phyloP scores from a whole-genome alignment of 768 basidiomycete genomes.

The Roridomyces roridus region DNA sequence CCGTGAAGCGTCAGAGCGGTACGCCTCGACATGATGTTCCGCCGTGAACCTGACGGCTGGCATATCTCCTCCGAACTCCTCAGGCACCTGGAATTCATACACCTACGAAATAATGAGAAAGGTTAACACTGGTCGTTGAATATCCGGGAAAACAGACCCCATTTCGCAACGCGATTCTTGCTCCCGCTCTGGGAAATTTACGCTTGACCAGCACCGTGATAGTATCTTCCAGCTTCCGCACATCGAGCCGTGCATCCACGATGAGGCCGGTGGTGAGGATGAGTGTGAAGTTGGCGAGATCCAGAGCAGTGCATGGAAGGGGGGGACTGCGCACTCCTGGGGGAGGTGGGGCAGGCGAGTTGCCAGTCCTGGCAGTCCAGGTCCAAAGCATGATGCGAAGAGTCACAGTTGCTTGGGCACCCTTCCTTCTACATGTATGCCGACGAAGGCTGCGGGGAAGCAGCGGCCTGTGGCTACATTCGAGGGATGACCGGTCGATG shows the following conservation, averaged over 20 bases:
- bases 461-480: too few relatives aligned
- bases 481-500: too few relatives aligned
- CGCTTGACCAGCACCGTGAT: constrained; percentile 8
- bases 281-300: neutral
- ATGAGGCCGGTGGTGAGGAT: constrained; percentile 16
- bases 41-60: constrained; percentile 3
- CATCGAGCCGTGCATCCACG: constrained; percentile 11
- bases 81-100: too few relatives aligned
- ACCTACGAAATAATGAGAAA: neutral
- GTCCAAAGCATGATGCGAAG: too few relatives aligned
- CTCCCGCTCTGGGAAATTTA: constrained; percentile 19
- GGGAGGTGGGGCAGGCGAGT: constrained; percentile 11
- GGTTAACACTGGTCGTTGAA: too few relatives aligned
- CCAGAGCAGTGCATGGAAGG: constrained; percentile 16
- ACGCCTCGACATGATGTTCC: constrained; percentile 5
- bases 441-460: too few relatives aligned
- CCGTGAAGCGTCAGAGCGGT: neutral
- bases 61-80: too few relatives aligned
- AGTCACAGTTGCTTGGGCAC: too few relatives aligned
- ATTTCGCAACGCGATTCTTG: constrained; percentile 13
- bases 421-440: too few relatives aligned
- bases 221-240: constrained; percentile 5
- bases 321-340: constrained; percentile 2
- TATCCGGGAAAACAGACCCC: neutral
- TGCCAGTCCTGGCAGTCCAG: too few relatives aligned